These are phyloP conservation scores for Mycena epipterygia DNA, from an alignment of 768 basidiomycete genomes.

Conservation along the genomic window DNA sequence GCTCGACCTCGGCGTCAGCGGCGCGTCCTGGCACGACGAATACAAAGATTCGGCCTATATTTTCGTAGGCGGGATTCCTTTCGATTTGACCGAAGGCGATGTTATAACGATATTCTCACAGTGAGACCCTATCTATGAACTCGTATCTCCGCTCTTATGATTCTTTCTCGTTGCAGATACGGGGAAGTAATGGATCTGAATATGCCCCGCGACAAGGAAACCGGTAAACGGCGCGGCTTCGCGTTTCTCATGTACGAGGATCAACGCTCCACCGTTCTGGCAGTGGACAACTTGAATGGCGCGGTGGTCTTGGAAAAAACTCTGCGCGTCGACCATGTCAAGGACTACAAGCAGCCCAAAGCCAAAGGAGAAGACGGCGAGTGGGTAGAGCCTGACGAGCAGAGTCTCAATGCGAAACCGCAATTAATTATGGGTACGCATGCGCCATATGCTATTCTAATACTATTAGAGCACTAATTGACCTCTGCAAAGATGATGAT, in stretches of 20 bases:
- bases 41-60: constrained; percentile 98
- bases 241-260: constrained; percentile 99
- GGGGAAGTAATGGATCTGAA: constrained; percentile 98
- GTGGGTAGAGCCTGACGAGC: constrained; percentile 86
- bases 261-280: constrained; percentile 94
- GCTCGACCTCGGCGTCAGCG: constrained; percentile 79
- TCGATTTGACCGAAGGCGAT: constrained; percentile 96
- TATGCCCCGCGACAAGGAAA: constrained; percentile 93
- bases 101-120: constrained; percentile 98
- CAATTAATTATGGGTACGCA: constrained; percentile 71
- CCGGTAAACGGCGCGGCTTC: constrained; percentile 92
- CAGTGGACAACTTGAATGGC: constrained; percentile 99
- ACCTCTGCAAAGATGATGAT: constrained; percentile 50
- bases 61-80: constrained; percentile 90
- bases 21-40: constrained; percentile 95
- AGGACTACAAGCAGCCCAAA: constrained; percentile 91
- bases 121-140: constrained; percentile 62
- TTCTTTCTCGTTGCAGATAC: constrained; percentile 66
- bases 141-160: constrained; percentile 4
- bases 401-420: constrained; percentile 90
- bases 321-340: constrained; percentile 93
- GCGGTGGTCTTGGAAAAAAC: constrained; percentile 89
- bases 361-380: constrained; percentile 86
- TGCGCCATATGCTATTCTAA: constrained; percentile 28
- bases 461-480: neutral